Evolutionary conservation across 2,329 filamentous ascomycete genomes (phyloP).

Genomic region (Aspergillus latus): DNA sequence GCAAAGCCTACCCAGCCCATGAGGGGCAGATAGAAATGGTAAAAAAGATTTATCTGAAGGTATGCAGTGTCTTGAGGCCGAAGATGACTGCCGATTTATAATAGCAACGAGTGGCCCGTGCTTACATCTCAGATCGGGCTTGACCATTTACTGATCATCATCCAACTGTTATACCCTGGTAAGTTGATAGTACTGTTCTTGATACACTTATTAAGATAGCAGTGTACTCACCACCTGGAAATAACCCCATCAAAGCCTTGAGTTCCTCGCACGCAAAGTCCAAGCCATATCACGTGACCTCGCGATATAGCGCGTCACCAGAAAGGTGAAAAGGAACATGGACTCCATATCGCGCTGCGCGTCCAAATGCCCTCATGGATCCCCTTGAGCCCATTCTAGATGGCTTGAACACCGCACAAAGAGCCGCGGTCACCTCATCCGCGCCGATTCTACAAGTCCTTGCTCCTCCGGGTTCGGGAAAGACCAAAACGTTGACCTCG

Average conservation of each 20-base stretch:
- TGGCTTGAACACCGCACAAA: constrained; percentile 65
- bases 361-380: constrained; percentile 39
- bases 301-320: constrained; percentile 14
- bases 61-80: not conserved
- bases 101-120: constrained; percentile 9
- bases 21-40: constrained; percentile 16
- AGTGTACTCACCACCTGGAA: not conserved
- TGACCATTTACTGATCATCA: constrained; percentile 5
- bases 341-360: not conserved
- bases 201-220: too few relatives aligned
- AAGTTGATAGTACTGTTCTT: too few relatives aligned
- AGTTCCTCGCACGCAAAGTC: not conserved
- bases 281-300: constrained; percentile 12
- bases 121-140: not conserved
- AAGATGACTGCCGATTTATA: constrained; percentile 4
- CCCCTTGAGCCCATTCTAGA: constrained; percentile 52
- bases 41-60: not conserved
- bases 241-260: not conserved
- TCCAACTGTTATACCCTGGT: not conserved
- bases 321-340: not conserved
- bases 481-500: constrained; percentile 92
- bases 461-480: constrained; percentile 70
- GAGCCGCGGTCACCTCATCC: constrained; percentile 62
- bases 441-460: constrained; percentile 62
- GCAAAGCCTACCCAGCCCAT: constrained; percentile 47